phyloP scores from a whole-genome alignment of 2,329 filamentous ascomycete species.

The Herpotrichia juniperi region DNA sequence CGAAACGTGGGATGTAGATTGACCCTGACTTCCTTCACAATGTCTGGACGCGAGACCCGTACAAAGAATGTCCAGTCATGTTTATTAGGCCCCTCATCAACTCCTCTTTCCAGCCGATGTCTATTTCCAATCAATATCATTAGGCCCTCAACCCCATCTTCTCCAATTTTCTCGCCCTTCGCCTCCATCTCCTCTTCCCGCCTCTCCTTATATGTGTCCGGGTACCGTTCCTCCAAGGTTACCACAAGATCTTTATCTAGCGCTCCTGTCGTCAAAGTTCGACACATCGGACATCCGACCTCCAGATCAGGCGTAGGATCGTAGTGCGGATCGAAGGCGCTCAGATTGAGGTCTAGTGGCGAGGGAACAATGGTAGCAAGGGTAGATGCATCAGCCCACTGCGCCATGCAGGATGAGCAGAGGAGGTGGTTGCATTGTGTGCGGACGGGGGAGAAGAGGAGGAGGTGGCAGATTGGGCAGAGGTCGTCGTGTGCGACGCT shows the following conservation, averaged over 20 bases:
- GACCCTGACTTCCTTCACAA: slow-evolving; percentile 53
- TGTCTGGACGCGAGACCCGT: slow-evolving; percentile 48
- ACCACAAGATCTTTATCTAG: slow-evolving; percentile 30
- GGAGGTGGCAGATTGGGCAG: slow-evolving; percentile 54
- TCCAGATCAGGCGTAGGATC: slow-evolving; percentile 45
- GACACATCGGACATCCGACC: slow-evolving; percentile 55
- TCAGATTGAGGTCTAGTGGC: slow-evolving; percentile 46
- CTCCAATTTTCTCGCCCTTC: slow-evolving; percentile 24
- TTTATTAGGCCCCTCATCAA: slow-evolving; percentile 34
- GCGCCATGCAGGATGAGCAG: slow-evolving; percentile 54
- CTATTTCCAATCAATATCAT: slow-evolving; percentile 54
- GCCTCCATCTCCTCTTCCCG: slow-evolving; percentile 40
- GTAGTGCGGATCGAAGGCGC: slow-evolving; percentile 48
- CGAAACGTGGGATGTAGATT: slow-evolving; percentile 51
- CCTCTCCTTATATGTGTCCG: slow-evolving; percentile 42
- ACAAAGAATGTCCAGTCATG: slow-evolving; percentile 57
- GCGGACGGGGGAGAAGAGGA: slow-evolving; percentile 50
- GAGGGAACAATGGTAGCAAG: slow-evolving; percentile 44
- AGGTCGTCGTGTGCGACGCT: slow-evolving; percentile 48
- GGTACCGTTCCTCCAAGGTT: slow-evolving; percentile 44
- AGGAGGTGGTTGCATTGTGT: slow-evolving; percentile 52
- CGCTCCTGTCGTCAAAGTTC: slow-evolving; percentile 46
- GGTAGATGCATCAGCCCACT: slow-evolving; percentile 52
- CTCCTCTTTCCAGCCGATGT: slow-evolving; percentile 35
- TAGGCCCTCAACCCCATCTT: slow-evolving; percentile 45